phyloP scores from a whole-genome alignment of 352 stramenopile species.

The Phytophthora tentaculata region DNA sequence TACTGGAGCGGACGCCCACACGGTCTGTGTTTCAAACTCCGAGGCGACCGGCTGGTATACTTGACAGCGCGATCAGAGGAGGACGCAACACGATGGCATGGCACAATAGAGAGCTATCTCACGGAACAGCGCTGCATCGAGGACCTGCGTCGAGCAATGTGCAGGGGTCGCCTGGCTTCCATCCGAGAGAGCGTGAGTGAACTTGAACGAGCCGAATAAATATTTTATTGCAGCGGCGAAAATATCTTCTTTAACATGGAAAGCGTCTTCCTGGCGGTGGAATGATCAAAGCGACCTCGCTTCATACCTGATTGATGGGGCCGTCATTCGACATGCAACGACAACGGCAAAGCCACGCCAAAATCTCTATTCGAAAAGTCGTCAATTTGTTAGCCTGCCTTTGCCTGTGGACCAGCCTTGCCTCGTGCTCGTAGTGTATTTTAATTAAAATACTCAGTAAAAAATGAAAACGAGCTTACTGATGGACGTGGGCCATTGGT shows the following conservation, averaged over 20 bases:
- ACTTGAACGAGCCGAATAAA: constrained; percentile 6
- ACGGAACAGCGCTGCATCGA: constrained; percentile 43
- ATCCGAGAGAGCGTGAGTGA: constrained; percentile 58
- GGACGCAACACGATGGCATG: constrained; percentile 59
- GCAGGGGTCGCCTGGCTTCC: constrained; percentile 47
- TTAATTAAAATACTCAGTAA: no score
- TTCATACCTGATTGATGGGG: no score
- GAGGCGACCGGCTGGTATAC: constrained; percentile 59
- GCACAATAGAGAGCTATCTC: constrained; percentile 58
- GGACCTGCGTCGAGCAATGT: constrained; percentile 59
- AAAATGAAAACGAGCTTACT: no score
- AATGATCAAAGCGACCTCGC: no score
- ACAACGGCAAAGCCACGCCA: no score
- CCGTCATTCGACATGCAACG: no score
- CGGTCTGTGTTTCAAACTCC: constrained; percentile 61
- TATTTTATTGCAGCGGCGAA: constrained; percentile 14
- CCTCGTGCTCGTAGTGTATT: neutral
- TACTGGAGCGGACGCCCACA: constrained; percentile 68
- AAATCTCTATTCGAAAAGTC: no score
- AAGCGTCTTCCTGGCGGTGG: no score
- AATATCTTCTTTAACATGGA: no score
- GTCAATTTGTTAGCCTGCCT: no score
- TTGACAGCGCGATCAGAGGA: constrained; percentile 56
- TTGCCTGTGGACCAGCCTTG: no score
- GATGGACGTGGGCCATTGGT: neutral